These are phyloP conservation scores for Lipomyces oligophaga DNA, from an alignment of 805 yeast species.

Conservation along the genomic window DNA sequence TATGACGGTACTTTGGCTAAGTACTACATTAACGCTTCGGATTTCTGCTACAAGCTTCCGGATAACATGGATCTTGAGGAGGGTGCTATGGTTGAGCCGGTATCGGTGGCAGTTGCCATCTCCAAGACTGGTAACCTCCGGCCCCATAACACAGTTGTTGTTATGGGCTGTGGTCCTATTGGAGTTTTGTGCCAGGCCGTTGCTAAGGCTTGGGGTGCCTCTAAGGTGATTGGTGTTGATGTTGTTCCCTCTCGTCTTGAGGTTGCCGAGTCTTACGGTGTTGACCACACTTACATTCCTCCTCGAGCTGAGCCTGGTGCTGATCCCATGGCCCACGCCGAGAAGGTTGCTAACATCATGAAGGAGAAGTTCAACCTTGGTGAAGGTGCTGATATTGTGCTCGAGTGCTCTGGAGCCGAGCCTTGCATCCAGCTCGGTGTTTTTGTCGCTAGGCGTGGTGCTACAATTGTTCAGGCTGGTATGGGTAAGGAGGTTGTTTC, in stretches of 20 bases:
- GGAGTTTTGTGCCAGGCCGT: conserved; percentile 60
- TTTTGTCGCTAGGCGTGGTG: conserved; percentile 46
- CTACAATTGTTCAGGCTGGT: conserved; percentile 47
- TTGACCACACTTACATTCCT: conserved; percentile 1
- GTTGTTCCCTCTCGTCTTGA: conserved; percentile 40
- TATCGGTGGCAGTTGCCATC: conserved; percentile 61
- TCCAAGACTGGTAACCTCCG: conserved; percentile 42
- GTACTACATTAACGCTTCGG: conserved; percentile 42
- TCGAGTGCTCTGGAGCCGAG: conserved; percentile 55
- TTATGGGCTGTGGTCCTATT: conserved; percentile 53
- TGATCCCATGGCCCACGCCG: conserved; percentile 5
- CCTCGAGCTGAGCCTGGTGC: not conserved
- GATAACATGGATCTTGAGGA: conserved; percentile 42
- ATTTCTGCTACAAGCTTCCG: conserved; percentile 44
- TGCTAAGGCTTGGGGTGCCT: conserved; percentile 67
- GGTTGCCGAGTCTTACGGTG: conserved; percentile 31
- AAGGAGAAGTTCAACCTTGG: conserved; percentile 4
- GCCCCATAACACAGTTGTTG: conserved; percentile 46
- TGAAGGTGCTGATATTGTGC: conserved; percentile 12
- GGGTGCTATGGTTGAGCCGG: conserved; percentile 56
- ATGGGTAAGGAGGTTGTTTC: conserved; percentile 45
- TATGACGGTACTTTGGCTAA: conserved; percentile 56
- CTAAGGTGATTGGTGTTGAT: conserved; percentile 61
- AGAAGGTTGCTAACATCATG: conserved; percentile 8
- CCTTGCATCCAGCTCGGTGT: conserved; percentile 45